Evolutionary conservation across 345 rosid species (phyloP).

Genomic region (Clarkia xantiana): DNA sequence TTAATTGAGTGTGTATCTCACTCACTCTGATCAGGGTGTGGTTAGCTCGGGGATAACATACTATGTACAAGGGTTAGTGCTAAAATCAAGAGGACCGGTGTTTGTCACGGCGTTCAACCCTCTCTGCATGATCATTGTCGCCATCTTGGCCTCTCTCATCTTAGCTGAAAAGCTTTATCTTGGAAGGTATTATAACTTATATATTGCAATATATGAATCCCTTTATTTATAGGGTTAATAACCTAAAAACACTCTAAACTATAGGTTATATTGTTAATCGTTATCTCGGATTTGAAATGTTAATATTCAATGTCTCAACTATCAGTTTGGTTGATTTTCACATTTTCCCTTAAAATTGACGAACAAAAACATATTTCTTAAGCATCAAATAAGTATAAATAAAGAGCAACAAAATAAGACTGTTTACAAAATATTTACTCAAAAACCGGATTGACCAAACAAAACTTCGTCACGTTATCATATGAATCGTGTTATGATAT

Average conservation of each 20-base stretch:
- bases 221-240: background rate
- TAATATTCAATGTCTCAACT: no score
- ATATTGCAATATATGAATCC: background rate
- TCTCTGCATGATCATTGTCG: slow-evolving; percentile 58
- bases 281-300: no score
- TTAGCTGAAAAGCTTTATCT: slow-evolving; percentile 48
- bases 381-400: no score
- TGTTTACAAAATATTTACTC: no score
- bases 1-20: background rate
- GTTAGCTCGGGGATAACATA: slow-evolving; percentile 56
- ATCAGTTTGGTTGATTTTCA: no score
- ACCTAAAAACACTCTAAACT: no score
- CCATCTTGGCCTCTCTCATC: slow-evolving; percentile 36
- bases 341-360: no score
- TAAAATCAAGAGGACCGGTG: slow-evolving; percentile 61
- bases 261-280: no score
- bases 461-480: no score
- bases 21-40: slow-evolving; percentile 26
- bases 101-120: slow-evolving; percentile 77
- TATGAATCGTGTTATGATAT: no score
- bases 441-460: no score
- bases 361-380: no score
- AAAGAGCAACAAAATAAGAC: background rate
- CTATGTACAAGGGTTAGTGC: slow-evolving; percentile 64
- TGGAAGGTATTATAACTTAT: slow-evolving; percentile 29